Conservation (phyloP, 768 basidiomycete species). For the Naganishia friedmannii region DNA sequence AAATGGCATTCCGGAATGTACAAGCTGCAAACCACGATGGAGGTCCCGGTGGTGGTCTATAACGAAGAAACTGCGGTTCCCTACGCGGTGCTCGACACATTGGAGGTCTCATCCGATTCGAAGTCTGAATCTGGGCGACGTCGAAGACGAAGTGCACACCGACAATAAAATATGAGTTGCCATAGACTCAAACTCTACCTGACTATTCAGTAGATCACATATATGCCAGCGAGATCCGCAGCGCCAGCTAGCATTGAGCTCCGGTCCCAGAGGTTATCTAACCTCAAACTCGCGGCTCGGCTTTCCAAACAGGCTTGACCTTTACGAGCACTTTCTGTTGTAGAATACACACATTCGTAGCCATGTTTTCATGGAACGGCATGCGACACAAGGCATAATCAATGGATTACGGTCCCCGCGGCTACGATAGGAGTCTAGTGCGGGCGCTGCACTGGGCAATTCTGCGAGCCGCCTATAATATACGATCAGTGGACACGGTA, state of each 20-base stretch:
- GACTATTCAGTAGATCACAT: background rate
- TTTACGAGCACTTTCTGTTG: background rate
- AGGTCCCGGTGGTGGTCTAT: background rate
- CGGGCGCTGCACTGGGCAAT: too few species aligned
- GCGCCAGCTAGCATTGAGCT: background rate
- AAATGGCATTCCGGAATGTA: slow-evolving; percentile 16
- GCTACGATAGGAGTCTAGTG: too few species aligned
- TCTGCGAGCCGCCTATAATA: too few species aligned
- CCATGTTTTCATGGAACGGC: background rate
- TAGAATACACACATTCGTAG: background rate
- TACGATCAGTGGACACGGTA: too few species aligned
- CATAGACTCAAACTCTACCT: background rate
- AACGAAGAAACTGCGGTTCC: background rate
- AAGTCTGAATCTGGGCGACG: background rate
- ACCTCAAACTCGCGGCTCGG: background rate
- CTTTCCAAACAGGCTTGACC: background rate
- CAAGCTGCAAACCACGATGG: slow-evolving; percentile 12
- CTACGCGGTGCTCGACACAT: background rate
- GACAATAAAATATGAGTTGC: too few species aligned
- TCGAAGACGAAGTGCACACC: too few species aligned
- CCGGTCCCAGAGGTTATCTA: background rate
- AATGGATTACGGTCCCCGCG: too few species aligned
- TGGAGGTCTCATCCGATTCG: background rate
- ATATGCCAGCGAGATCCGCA: background rate
- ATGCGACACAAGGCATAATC: too few species aligned